Base-by-base conservation (phyloP, 2,329 filamentous ascomycete species). In the Sporothrix pseudoabietina region DNA sequence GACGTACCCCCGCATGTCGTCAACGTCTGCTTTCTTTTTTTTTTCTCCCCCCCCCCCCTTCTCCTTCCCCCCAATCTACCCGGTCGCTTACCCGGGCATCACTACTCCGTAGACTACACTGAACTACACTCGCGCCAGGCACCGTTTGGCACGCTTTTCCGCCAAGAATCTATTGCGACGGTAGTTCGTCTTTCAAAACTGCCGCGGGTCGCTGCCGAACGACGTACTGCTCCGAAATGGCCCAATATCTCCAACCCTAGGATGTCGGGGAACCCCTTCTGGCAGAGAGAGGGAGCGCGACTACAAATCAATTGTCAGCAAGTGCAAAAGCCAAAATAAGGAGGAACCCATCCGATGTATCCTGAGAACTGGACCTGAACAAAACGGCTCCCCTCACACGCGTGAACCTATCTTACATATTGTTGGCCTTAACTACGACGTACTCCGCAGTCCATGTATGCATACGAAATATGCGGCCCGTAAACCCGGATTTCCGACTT, bases 181-280 rank as follows among this genome's bases (percentile, higher is more conserved):
- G 55, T 59, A 35, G 30, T 35, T 55, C 14, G n/a, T 12, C 55
- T 30, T 22, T n/a, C 1, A 12, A 35, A 59, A 35, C 30, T 59
- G 55, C 55, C 55, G 55, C 30, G 55, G 30, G 55, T 59, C 3
- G 55, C 55, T 59, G 55, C 55, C 55, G 55, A 59, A 19, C 26
- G 26, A 35, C 35, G 35, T 35, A 30, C 44, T 16, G 44, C 44
- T 14, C 55, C 55, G 30, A 35, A 59, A 14, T 10, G 10, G 9
- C 35, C 35, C 35, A 44, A 14, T 35, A 3, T 35, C 35, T 35
- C 35, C 35, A 35, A 59, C 59, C 41, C 32, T 63, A 63, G 39
- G 59, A 63, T 4, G n/a, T 63, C n/a, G 2, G 26, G 19, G n/a
- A n/a, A n/a, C n/a, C n/a, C n/a, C n/a, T n/a, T n/a, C n/a, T n/a